These are phyloP conservation scores for Candida sanyaensis DNA, from an alignment of 1,139 yeast genomes.

Conservation along the genomic window DNA sequence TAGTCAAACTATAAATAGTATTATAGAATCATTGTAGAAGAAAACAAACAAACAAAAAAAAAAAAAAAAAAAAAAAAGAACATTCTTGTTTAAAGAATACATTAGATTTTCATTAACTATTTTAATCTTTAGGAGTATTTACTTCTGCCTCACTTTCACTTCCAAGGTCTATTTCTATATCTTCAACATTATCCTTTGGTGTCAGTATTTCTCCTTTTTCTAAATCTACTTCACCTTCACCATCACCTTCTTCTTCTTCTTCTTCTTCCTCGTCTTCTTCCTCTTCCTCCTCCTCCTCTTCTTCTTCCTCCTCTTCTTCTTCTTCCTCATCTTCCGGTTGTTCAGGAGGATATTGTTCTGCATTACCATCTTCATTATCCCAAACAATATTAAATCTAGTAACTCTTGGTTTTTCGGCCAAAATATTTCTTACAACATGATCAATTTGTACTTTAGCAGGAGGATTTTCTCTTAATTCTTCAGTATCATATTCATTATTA, in stretches of 20 bases:
- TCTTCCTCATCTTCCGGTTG: slow-evolving; percentile 53
- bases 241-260: slow-evolving; percentile 49
- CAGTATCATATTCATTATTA: slow-evolving; percentile 92
- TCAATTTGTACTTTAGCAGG: slow-evolving; percentile 94
- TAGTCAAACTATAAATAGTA: slow-evolving; percentile 32
- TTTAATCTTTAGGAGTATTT: slow-evolving; percentile 20
- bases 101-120: no score
- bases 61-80: no score
- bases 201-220: slow-evolving; percentile 32
- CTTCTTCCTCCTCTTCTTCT: slow-evolving; percentile 52
- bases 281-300: slow-evolving; percentile 59
- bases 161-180: slow-evolving; percentile 32
- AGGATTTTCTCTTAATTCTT: slow-evolving; percentile 90
- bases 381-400: slow-evolving; percentile 95
- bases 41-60: background rate
- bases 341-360: slow-evolving; percentile 72
- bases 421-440: slow-evolving; percentile 87
- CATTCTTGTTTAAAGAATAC: no score
- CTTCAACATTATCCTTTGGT: slow-evolving; percentile 31
- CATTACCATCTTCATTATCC: slow-evolving; percentile 70
- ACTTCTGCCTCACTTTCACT: slow-evolving; percentile 40
- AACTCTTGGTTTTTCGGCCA: slow-evolving; percentile 97
- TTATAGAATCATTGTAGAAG: slow-evolving; percentile 18
- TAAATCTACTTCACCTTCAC: slow-evolving; percentile 39
- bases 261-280: slow-evolving; percentile 53